Base-by-base conservation (phyloP, 371 early-diverging fungal genomes). In the Encephalitozoon hellem region DNA sequence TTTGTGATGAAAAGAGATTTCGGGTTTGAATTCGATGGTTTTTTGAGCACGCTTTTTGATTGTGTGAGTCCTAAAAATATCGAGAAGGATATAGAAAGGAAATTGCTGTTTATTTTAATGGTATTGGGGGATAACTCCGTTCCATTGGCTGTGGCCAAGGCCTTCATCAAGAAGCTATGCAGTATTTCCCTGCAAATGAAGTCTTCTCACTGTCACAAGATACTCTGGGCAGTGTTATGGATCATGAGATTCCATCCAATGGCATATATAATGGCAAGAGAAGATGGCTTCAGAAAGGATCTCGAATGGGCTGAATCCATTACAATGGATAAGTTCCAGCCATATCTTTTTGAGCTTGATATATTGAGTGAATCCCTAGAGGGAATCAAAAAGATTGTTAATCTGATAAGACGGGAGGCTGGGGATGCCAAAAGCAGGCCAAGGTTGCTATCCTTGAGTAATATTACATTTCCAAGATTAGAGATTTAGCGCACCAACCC, bases 241-340 rank as follows among this genome's bases (percentile, higher is more conserved):
- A 65, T 76, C 28, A 47, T 77, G 42, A 66, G 77, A 25, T 51
- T 77, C 47, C 76, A 75, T 67, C 77, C 77, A 25, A 52, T 32
- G 34, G 9, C 68, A 32, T 76, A 71, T 68, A 25, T 23, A 12
- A 32, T 42, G 38, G 65, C 54, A 55, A n/a, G 34, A 15, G 18
- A 12, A 28, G 59, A 59, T 6, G n/a, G 34, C 4, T 59, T 59
- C 21, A 21, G 15, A 21, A 59, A 59, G 21, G 59, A 59, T 6
- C 38, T 59, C 8, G 59, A 59, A 12, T 59, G 59, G 59, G 28
- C 32, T n/a, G 30, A 18, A 3, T 34, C 34, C 1, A 34, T 59
- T n/a, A 15, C 0, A 34, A 34, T 59, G 26, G 9, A 59, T 5
- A n/a, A 15, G n/a, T 59, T 59, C 15, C 59, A 59, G 15, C 59